Conservation (phyloP, 2,329 filamentous ascomycete genomes). For the Stachybotrys elegans region DNA sequence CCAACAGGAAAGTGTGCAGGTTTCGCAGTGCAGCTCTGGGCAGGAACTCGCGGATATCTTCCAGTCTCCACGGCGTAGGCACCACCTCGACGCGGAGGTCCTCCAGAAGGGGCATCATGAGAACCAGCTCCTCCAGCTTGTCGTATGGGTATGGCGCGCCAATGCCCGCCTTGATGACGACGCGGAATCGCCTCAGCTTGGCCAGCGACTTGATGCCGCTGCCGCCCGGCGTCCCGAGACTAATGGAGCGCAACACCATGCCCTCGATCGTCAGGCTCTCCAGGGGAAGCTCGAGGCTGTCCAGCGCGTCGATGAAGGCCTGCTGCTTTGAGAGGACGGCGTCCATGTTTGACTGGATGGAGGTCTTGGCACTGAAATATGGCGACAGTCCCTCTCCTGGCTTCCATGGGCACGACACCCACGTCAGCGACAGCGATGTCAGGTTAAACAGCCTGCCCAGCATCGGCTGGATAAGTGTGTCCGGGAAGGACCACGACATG, state of each 20-base stretch:
- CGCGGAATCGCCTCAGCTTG: slow-evolving; percentile 1
- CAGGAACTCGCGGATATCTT: too few species aligned
- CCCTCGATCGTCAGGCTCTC: slow-evolving; percentile 15
- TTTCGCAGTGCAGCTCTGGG: too few species aligned
- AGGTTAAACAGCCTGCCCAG: slow-evolving; percentile 14
- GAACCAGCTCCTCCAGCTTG: background rate
- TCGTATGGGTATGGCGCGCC: background rate
- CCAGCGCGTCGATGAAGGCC: slow-evolving; percentile 12
- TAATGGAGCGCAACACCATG: slow-evolving; percentile 4
- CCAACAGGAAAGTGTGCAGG: too few species aligned
- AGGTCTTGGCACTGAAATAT: slow-evolving; percentile 11
- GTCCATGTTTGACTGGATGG: slow-evolving; percentile 10
- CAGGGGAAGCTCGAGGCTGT: slow-evolving; percentile 9
- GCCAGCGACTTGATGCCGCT: slow-evolving; percentile 11
- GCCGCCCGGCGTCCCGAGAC: slow-evolving; percentile 3
- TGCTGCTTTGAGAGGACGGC: slow-evolving; percentile 13
- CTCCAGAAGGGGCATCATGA: background rate
- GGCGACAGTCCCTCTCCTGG: slow-evolving; percentile 1
- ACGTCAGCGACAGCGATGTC: slow-evolving; percentile 15
- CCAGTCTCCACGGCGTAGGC: too few species aligned
- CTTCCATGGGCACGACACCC: slow-evolving; percentile 17
- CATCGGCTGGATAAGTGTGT: slow-evolving; percentile 3
- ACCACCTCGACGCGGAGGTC: background rate
- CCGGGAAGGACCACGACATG: background rate
- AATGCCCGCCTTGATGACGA: background rate